Evolutionary conservation across 768 basidiomycete species (phyloP), one percentile per base, ranked within the genome.

Genomic region (Kwoniella sp.): DNA sequence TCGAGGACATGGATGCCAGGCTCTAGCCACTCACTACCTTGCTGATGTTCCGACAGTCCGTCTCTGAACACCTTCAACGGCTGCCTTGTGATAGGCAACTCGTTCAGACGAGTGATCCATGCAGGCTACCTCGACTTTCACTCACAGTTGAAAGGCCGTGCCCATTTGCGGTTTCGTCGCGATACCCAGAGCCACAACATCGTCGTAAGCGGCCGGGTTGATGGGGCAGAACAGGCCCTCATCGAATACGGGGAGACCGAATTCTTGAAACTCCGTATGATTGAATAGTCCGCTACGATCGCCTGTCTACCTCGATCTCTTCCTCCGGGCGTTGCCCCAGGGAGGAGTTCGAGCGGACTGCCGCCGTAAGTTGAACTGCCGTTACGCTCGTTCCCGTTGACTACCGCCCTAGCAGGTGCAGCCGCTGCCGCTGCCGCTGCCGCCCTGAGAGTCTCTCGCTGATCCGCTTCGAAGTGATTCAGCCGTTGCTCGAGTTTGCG

Each of bases 91-190:
- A 4, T 2, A 11, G 26, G 2, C 54, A 55, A 29, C 29, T 31
- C 28, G 2, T 55, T 34, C 11, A 34, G 29, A n/a, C n/a, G n/a
- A n/a, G n/a, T n/a, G n/a, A n/a, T n/a, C n/a, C n/a, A n/a, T n/a
- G n/a, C n/a, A n/a, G n/a, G n/a, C n/a, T n/a, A n/a, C n/a, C n/a
- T n/a, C n/a, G n/a, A n/a, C n/a, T n/a, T n/a, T 4, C 26, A 61
- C 58, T 55, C 30, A 66, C 65, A 66, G 22, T 15, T 66, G 65
- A 41, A 66, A 66, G 15, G 41, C 65, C 65, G 61, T 66, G 13
- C 61, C 58, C 26, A 66, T 23, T 41, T 66, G 65, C 15, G 47
- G 15, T n/a, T 20, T n/a, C 17, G 52, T 47, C 12, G 55, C 17
- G 25, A 60, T 20, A 2, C 65, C 65, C 30, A 50, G 12, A 12